Evolutionary conservation across 2,329 filamentous ascomycete species (phyloP), one percentile per base, ranked within the genome.

Genomic region (Arthroderma sp.): DNA sequence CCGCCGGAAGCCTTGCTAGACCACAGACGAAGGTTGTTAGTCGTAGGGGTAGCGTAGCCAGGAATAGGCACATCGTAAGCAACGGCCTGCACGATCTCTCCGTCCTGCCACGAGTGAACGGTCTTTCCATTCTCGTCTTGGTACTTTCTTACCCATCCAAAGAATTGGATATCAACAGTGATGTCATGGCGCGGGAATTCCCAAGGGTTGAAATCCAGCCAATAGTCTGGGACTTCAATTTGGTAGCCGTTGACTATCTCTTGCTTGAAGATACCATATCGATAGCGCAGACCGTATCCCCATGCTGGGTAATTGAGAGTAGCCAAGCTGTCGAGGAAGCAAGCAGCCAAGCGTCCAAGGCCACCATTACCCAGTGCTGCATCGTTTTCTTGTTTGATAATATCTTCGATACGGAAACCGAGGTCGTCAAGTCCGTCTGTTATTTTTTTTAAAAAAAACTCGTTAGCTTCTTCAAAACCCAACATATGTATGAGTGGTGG

Each of bases 121-220:
- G 76, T 73, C 67, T 85, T 94, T 52, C 89, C 91, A 46, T 81
- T 73, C 8, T 81, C 78, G 53, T 93, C 81, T 70, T 69, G 68
- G 53, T 71, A 74, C 64, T 87, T 93, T 60, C 74, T 75, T 45
- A 94, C 88, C 50, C 79, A 69, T 30, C 91, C 91, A 56, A 89
- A 95, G 71, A 98, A 98, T 73, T 96, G 88, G 48, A 98, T 86
- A 65, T 96, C 85, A 27, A 98, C 88, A 1, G 83, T 88, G 49
- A 98, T 84, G 61, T 98, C 91, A 63, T 95, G 86, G 53, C 91
- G 77, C 36, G 88, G 87, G 58, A 96, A 98, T 62, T 98, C 91
- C 91, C 91, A 98, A 0, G 91, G 91, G 66, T 98, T 98, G 67
- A 96, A 95, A 62, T 96, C 91, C 44, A 98, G 78, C 91, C 91